Evolutionary conservation across 768 basidiomycete genomes (phyloP).

Genomic region (Tulasnella sp.): DNA sequence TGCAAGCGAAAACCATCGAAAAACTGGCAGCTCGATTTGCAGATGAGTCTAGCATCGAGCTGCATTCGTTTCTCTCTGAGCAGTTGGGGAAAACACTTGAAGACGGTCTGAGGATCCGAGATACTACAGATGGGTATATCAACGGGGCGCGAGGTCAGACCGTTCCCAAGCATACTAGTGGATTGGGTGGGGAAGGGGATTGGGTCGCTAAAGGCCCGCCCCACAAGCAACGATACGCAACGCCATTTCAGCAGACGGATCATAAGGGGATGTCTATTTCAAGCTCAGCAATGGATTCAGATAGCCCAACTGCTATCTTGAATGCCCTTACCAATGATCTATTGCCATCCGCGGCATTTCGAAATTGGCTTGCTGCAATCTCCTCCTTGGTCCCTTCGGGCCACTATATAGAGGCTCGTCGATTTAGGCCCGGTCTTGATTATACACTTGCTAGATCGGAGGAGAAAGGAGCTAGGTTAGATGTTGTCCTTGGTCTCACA

Average conservation of each 20-base stretch:
- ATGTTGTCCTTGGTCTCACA: constrained; percentile 77
- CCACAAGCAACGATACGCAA: constrained; percentile 75
- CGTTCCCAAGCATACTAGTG: constrained; percentile 58
- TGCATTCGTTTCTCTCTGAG: constrained; percentile 70
- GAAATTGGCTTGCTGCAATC: constrained; percentile 74
- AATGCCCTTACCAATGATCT: constrained; percentile 62
- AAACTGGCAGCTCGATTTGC: constrained; percentile 70
- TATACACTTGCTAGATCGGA: constrained; percentile 89
- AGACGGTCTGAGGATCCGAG: constrained; percentile 46
- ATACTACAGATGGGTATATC: constrained; percentile 50
- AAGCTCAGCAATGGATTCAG: constrained; percentile 38
- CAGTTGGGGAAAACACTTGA: constrained; percentile 58
- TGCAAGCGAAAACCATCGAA: constrained; percentile 66
- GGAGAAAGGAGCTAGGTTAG: constrained; percentile 65
- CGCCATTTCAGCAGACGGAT: constrained; percentile 32
- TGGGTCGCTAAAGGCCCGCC: constrained; percentile 81
- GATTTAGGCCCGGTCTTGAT: constrained; percentile 86
- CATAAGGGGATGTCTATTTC: too few species aligned
- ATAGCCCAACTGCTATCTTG: constrained; percentile 32
- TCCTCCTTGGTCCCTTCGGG: constrained; percentile 58
- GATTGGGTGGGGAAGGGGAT: constrained; percentile 32
- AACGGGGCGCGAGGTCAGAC: constrained; percentile 35
- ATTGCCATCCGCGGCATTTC: constrained; percentile 69
- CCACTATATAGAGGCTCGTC: constrained; percentile 62
- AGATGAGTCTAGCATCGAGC: constrained; percentile 74